Base-by-base conservation (phyloP, 768 basidiomycete species). In the Lactarius quietus region DNA sequence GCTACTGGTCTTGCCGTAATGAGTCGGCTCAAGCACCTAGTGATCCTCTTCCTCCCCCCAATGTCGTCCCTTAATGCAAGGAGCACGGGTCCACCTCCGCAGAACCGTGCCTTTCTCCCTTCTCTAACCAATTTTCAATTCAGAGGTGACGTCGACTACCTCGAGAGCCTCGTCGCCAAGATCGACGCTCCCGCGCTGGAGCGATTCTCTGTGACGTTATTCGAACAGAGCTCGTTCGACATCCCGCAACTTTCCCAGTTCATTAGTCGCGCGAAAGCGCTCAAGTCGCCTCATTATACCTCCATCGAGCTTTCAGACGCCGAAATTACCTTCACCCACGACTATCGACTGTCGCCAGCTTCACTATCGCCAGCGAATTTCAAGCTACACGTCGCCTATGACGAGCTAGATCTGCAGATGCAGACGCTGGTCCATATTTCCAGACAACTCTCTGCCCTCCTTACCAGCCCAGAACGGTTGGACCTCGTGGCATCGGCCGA, bases 121-220 rank as follows among this genome's bases (percentile, higher is more conserved):
- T 39, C 57, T 26, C 58, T 64, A 31, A 45, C 18, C 31, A 7
- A 6, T 10, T 54, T 64, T 17, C 20, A 18, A 35, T 64, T 64
- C n/a, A 6, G 26, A 10, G 63, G 63, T 18, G 26, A 29, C 18
- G 29, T 51, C 10, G 31, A 33, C 18, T 59, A 53, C 35, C 23
- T 59, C 1, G 63, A 64, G 15, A n/a, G 35, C 18, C 38, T 64
- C 6, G 39, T 43, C 2, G n/a, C 23, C n/a, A n/a, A 31, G 31
- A 43, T 64, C 9, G 39, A 59, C 5, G 26, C 36, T 20, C 52
- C 58, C 26, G 9, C 41, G 23, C 58, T 64, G 15, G 38, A 31
- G 7, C 7, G 17, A 29, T 23, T 45, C 36, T 6, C 3, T 28
- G 35, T 57, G 14, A 38, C 26, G 56, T 38, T 57, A 17, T 38